Evolutionary conservation across 129 eudicot genomes (phyloP).

Genomic region (Saposhnikovia divaricata): DNA sequence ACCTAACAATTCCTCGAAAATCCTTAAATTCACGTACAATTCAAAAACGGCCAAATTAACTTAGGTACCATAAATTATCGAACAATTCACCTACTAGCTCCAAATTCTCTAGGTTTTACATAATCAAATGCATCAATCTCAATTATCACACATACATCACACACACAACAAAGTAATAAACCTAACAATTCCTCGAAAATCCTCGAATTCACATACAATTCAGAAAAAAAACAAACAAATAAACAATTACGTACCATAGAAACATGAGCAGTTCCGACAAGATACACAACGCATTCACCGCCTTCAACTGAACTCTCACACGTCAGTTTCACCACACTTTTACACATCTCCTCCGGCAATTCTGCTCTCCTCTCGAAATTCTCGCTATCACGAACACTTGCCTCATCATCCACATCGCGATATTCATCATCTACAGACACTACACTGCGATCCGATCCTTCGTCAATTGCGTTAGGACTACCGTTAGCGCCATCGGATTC

Average conservation of each 20-base stretch:
- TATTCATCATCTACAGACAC: slow-evolving; percentile 19
- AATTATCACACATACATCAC: neutral
- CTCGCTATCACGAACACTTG: neutral
- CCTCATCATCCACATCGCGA: slow-evolving; percentile 7
- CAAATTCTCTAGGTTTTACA: neutral
- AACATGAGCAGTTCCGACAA: slow-evolving; percentile 93
- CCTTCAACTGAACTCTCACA: slow-evolving; percentile 68
- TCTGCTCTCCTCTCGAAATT: slow-evolving; percentile 25
- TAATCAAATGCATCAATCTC: neutral
- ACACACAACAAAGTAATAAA: neutral
- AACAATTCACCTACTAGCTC: neutral
- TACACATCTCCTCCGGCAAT: slow-evolving; percentile 57
- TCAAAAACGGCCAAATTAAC: no score
- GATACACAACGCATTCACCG: slow-evolving; percentile 67
- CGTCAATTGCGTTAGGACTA: neutral
- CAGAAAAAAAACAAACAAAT: no score
- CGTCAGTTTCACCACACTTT: slow-evolving; percentile 46
- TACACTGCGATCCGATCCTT: slow-evolving; percentile 26
- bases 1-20: neutral
- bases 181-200: neutral
- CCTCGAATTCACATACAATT: neutral
- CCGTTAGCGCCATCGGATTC: slow-evolving; percentile 12
- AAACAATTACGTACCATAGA: slow-evolving; percentile 48
- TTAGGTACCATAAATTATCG: neutral
- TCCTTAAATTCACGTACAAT: neutral